Conservation (phyloP, 2,329 filamentous ascomycete genomes). For the Chaetothyriales sp. region DNA sequence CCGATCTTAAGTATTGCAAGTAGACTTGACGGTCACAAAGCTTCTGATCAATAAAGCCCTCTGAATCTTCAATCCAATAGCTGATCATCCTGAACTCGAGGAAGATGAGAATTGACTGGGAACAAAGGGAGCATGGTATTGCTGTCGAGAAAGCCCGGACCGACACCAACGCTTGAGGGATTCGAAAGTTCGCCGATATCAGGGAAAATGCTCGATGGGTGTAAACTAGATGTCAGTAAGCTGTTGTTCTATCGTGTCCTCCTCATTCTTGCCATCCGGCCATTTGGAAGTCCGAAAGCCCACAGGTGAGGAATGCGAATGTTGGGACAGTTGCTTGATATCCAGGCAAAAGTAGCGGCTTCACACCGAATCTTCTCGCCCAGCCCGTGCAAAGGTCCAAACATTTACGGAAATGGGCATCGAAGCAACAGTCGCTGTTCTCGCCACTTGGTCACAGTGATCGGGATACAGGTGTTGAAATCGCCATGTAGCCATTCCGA, state of each 20-base stretch:
- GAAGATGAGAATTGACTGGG: not conserved
- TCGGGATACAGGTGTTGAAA: conserved; percentile 13
- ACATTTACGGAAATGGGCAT: conserved; percentile 8
- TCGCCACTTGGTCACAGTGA: conserved; percentile 5
- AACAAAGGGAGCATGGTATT: not conserved
- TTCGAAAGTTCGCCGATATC: not conserved
- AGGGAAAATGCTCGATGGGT: not conserved
- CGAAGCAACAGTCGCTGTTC: conserved; percentile 4
- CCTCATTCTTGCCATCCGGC: not conserved
- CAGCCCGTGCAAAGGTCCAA: conserved; percentile 3
- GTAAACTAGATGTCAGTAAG: conserved; percentile 37
- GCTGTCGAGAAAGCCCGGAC: no score
- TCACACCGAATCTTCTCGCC: conserved; percentile 14
- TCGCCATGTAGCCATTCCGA: conserved; percentile 11
- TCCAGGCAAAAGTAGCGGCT: conserved; percentile 8
- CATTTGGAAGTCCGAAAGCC: conserved; percentile 19
- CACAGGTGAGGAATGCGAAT: conserved; percentile 9
- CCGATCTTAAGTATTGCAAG: no score
- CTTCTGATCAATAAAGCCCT: no score
- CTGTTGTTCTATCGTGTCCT: no score
- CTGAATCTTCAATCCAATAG: no score
- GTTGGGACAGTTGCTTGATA: conserved; percentile 5
- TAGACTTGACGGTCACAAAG: no score
- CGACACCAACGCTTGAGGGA: not conserved
- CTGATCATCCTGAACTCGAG: conserved; percentile 1